phyloP scores from a whole-genome alignment of 441 rosid species.

The Bocquillonia castaneifolia region DNA sequence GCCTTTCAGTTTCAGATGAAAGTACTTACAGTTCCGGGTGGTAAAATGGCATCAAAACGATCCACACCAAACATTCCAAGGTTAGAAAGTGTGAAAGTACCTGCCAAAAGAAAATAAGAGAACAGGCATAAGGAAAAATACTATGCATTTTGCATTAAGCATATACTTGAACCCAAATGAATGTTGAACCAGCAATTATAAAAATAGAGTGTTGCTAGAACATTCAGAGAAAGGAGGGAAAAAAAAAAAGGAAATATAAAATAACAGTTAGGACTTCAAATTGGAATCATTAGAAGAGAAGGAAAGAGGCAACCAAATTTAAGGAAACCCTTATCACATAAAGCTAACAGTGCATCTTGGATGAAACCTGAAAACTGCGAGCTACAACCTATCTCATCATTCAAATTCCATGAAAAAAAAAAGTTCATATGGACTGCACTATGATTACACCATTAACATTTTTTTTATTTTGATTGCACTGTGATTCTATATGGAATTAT shows the following conservation, averaged over 20 bases:
- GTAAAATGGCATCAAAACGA: conserved; percentile 91
- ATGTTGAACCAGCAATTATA: not conserved
- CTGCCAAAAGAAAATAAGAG: conserved; percentile 30
- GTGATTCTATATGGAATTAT: not conserved
- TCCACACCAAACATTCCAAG: conserved; percentile 95
- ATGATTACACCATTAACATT: not conserved
- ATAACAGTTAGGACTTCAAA: not conserved
- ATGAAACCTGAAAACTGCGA: not conserved
- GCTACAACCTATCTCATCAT: not conserved
- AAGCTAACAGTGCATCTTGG: not conserved
- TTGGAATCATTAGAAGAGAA: not conserved
- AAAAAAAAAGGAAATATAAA: not conserved
- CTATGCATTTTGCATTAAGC: not conserved
- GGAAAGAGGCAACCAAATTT: not conserved
- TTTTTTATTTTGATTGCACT: not conserved
- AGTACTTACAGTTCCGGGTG: conserved; percentile 87
- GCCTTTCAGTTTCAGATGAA: not conserved
- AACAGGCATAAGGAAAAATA: conserved; percentile 12
- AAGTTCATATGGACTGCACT: not conserved
- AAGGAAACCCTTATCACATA: not conserved
- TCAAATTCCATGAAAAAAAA: not conserved
- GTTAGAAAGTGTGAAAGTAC: conserved; percentile 91
- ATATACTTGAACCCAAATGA: not conserved
- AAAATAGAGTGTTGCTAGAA: not conserved
- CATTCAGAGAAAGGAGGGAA: not conserved